These are phyloP conservation scores for Microthlaspi erraticum DNA, from an alignment of 345 rosid species.

Conservation along the genomic window DNA sequence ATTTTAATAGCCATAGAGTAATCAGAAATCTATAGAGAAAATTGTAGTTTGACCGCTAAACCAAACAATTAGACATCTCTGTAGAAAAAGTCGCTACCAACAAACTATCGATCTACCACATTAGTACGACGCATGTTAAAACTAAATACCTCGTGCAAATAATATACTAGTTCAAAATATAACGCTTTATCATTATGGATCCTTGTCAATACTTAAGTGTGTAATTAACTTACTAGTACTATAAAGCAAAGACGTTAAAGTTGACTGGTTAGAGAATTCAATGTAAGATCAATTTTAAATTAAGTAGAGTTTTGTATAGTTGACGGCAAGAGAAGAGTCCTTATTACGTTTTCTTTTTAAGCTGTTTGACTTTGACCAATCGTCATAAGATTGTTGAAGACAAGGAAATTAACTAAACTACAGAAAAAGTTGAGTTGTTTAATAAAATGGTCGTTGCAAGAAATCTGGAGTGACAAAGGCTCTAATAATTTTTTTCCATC, in stretches of 20 bases:
- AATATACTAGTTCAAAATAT: slow-evolving; percentile 20
- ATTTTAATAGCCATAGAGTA: neutral
- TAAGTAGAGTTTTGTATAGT: slow-evolving; percentile 21
- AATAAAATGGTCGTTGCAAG: too few relatives aligned
- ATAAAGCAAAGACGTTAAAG: slow-evolving; percentile 32
- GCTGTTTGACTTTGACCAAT: slow-evolving; percentile 31
- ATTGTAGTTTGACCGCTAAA: slow-evolving; percentile 34
- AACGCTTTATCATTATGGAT: slow-evolving; percentile 27
- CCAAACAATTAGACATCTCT: slow-evolving; percentile 3
- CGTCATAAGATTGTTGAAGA: too few relatives aligned
- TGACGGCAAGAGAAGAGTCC: slow-evolving; percentile 12
- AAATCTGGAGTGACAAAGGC: too few relatives aligned
- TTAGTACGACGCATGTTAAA: neutral
- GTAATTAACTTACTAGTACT: slow-evolving; percentile 6
- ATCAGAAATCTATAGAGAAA: slow-evolving; percentile 3
- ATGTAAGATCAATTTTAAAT: slow-evolving; percentile 13
- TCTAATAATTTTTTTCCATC: too few relatives aligned
- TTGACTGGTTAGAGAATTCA: slow-evolving; percentile 30
- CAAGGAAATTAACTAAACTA: too few relatives aligned
- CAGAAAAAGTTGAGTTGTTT: too few relatives aligned
- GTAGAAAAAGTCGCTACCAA: slow-evolving; percentile 3
- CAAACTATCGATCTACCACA: neutral
- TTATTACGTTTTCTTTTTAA: slow-evolving; percentile 16
- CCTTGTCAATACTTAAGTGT: slow-evolving; percentile 17
- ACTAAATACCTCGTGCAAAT: slow-evolving; percentile 13